Base-by-base conservation (phyloP, 2,329 filamentous ascomycete species). In the Thielaviopsis musarum region DNA sequence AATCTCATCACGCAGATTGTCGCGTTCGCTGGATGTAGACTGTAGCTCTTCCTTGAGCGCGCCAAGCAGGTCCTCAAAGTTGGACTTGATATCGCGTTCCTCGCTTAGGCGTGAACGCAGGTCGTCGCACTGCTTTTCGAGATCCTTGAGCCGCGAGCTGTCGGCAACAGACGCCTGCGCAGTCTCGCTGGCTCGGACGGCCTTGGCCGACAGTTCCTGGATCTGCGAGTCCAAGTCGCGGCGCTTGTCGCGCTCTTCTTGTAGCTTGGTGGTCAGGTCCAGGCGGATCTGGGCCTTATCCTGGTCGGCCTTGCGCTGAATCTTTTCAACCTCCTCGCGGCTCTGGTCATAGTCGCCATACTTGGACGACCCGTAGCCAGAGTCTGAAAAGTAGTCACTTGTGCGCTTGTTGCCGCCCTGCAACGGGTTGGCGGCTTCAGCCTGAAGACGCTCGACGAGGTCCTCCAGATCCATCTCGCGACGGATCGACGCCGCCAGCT, bases 341-440 rank as follows among this genome's bases (percentile, higher is more conserved):
- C 75, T 76, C 52, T 80, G 75, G 61, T 84, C 82, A 62, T 75
- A 75, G 54, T 88, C 85, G 62, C 85, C 84, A 67, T 84, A 85
- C 66, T 89, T 87, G 58, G 88, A 79, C 1, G 89, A 91, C 70
- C 89, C 91, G 61, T 88, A 85, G 34, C 93, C 93, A 5, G 91
- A 95, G 70, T 98, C 93, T 2, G 93, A 98, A 70, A 93, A 98
- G 73, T 98, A 97, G 72, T 98, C 93, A 72, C 93, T 97, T 10
- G 88, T 94, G 62, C 91, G 81, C 69, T 87, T 85, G 63, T 80
- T 83, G 28, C 78, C 66, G 65, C 75, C 68, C 70, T 76, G 72
- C 17, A 45, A 22, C 67, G 77, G 67, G 71, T 82, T 77, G 70
- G 76, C 78, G 63, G 78, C 77, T 67, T 96, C 90, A n/a, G 82